Evolutionary conservation across 2,329 filamentous ascomycete species (phyloP).

Genomic region (Talaromyces sp.): DNA sequence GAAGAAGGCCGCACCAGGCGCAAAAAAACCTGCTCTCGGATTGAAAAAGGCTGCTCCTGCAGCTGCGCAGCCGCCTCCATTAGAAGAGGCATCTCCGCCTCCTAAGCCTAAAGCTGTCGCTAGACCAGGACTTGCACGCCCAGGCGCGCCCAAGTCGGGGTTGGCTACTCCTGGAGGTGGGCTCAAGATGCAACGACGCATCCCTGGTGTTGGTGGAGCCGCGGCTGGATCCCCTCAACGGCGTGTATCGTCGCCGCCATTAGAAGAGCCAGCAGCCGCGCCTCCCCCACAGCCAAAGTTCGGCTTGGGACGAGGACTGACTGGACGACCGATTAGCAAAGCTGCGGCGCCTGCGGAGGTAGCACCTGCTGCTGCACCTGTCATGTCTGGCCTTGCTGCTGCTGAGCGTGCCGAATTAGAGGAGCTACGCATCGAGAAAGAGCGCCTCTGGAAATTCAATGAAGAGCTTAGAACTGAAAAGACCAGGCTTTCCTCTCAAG

Average conservation of each 20-base stretch:
- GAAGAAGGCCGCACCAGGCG: conserved; percentile 50
- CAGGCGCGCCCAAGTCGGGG: conserved; percentile 41
- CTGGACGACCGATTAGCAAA: conserved; percentile 80
- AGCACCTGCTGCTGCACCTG: conserved; percentile 42
- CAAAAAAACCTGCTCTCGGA: conserved; percentile 49
- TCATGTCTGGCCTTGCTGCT: conserved; percentile 63
- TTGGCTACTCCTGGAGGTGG: conserved; percentile 42
- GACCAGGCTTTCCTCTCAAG: conserved; percentile 75
- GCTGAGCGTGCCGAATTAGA: conserved; percentile 91
- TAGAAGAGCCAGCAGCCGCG: conserved; percentile 38
- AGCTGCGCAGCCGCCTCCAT: conserved; percentile 49
- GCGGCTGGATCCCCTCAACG: conserved; percentile 39
- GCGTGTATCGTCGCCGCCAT: conserved; percentile 44
- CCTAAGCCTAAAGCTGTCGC: conserved; percentile 48
- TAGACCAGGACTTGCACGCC: conserved; percentile 44
- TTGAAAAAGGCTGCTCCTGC: conserved; percentile 34
- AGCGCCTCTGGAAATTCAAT: conserved; percentile 68
- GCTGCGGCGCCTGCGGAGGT: conserved; percentile 43
- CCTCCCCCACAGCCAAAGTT: conserved; percentile 51
- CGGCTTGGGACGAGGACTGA: conserved; percentile 71
- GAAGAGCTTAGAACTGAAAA: conserved; percentile 82
- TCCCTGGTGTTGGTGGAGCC: conserved; percentile 38
- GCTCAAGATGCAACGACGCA: conserved; percentile 44
- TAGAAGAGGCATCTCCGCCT: conserved; percentile 52
- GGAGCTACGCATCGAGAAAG: conserved; percentile 79